Conservation (phyloP, 139 green algal species). For the Chlorella sp. region DNA sequence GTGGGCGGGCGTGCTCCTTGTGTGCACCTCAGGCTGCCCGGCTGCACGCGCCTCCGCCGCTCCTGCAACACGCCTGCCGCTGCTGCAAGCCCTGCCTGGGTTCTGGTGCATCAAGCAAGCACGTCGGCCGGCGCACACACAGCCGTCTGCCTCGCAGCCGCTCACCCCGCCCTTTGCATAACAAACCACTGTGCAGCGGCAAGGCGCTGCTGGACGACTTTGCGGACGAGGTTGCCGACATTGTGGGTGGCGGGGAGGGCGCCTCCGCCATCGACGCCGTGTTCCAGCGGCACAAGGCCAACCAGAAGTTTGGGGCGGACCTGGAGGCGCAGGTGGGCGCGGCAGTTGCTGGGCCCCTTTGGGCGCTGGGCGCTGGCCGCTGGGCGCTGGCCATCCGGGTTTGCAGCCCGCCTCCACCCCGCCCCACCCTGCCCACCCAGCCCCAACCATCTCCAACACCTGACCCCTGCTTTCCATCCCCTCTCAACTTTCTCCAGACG, state of each 20-base stretch:
- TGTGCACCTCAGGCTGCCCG: not conserved
- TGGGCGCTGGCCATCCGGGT: not conserved
- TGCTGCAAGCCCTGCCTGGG: not conserved
- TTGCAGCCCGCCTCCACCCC: not conserved
- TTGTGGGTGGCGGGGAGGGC: conserved; percentile 69
- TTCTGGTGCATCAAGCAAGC: not conserved
- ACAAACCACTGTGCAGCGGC: no score
- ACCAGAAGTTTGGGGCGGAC: conserved; percentile 76
- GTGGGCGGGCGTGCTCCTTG: conserved; percentile 16
- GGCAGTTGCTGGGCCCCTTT: not conserved
- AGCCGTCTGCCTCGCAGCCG: not conserved
- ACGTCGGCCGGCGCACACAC: not conserved
- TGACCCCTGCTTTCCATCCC: not conserved
- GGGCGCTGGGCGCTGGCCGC: not conserved
- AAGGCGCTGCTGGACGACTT: conserved; percentile 89
- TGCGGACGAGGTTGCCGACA: conserved; percentile 89
- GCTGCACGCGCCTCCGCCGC: not conserved
- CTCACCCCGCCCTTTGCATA: not conserved
- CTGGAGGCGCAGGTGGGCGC: conserved; percentile 36
- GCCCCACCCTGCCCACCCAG: not conserved
- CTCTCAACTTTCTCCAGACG: not conserved
- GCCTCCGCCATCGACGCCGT: conserved; percentile 45
- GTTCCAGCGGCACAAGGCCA: conserved; percentile 60
- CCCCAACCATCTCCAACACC: not conserved
- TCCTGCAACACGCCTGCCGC: not conserved